A percentile compares a stretch with the other conserved stretches of the same genome.
Conservation (phyloP, 306 rosid species). For the Dryas octopetala region DNA sequence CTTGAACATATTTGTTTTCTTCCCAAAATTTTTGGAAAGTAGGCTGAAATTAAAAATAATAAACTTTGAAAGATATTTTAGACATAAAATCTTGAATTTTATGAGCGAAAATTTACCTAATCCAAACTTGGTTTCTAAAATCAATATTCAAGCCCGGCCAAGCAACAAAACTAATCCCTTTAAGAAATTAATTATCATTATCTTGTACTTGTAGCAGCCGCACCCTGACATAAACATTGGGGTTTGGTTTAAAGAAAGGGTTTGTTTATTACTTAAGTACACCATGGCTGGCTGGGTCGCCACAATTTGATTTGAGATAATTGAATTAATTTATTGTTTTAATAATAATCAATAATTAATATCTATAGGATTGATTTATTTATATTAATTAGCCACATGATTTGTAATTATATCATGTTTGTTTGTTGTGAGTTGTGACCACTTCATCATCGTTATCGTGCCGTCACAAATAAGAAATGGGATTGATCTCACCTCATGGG, state of each 20-base stretch:
- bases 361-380: not conserved
- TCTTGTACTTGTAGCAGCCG: not conserved
- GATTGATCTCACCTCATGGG: constrained; percentile 45
- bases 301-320: not conserved
- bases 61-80: not conserved
- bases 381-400: not conserved
- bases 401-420: constrained; percentile 17
- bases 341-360: not conserved
- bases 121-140: not conserved
- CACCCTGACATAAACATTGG: not conserved
- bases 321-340: not conserved
- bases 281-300: not conserved
- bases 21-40: not conserved
- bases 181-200: not conserved
- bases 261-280: not conserved
- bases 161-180: not conserved
- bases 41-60: not conserved
- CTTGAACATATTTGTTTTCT: not conserved
- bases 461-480: constrained; percentile 45
- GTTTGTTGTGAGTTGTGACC: constrained; percentile 1
- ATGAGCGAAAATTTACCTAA: not conserved
- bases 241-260: not conserved
- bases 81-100: no score
- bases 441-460: constrained; percentile 36
- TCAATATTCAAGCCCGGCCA: not conserved